Percentiles rank a stretch among this genome's conserved stretches.
Evolutionary conservation across 2,329 filamentous ascomycete genomes (phyloP).

Genomic region (Neodidymelliopsis sp.): DNA sequence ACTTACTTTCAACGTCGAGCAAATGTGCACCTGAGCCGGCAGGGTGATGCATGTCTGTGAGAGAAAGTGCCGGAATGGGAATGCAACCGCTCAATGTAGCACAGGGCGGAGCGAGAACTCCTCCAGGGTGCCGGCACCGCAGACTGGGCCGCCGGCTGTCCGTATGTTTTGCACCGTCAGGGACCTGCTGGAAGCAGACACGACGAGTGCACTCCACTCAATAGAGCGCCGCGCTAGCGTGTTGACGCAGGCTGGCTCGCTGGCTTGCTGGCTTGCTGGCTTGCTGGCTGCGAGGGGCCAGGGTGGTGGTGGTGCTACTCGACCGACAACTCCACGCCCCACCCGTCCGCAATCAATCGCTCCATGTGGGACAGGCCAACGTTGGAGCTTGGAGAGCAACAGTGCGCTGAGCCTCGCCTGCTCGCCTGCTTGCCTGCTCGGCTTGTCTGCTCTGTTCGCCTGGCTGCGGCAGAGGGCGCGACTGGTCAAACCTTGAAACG

Average conservation of each 20-base stretch:
- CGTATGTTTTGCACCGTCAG: slow-evolving; percentile 21
- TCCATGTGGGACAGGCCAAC: slow-evolving; percentile 6
- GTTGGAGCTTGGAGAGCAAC: slow-evolving; percentile 6
- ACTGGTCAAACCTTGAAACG: slow-evolving; percentile 10
- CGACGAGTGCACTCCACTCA: slow-evolving; percentile 23
- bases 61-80: slow-evolving; percentile 19
- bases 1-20: slow-evolving; percentile 32
- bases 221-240: slow-evolving; percentile 27
- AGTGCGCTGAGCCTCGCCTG: slow-evolving; percentile 5
- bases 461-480: slow-evolving; percentile 11
- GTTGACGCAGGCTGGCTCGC: slow-evolving; percentile 16
- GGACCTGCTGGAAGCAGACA: slow-evolving; percentile 11
- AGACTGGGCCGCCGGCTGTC: slow-evolving; percentile 1
- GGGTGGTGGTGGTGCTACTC: slow-evolving; percentile 8
- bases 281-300: no score
- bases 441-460: no score
- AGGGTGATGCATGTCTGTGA: slow-evolving; percentile 15
- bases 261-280: no score
- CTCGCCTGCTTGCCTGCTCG: slow-evolving; percentile 7
- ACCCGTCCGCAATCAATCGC: slow-evolving; percentile 5
- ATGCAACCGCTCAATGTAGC: slow-evolving; percentile 27
- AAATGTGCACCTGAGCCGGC: slow-evolving; percentile 13
- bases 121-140: slow-evolving; percentile 38
- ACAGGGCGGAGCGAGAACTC: slow-evolving; percentile 26
- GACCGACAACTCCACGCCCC: slow-evolving; percentile 5